Percentiles rank a stretch among this genome's conserved stretches.
Conservation (phyloP, 2,329 filamentous ascomycete species). For the Calonectria pteridis region DNA sequence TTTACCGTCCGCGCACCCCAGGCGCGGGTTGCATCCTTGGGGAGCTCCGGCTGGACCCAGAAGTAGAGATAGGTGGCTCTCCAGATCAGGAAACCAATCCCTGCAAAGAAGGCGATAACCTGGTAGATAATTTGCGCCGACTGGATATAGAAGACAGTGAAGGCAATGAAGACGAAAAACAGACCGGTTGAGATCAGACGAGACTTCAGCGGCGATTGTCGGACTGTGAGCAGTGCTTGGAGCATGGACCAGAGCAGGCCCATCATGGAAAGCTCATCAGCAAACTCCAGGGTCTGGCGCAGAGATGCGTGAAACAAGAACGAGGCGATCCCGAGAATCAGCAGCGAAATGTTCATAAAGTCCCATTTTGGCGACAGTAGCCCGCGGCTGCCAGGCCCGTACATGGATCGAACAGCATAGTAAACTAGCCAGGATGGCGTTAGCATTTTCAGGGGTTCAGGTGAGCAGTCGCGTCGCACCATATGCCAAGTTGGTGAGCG, state of each 20-base stretch:
- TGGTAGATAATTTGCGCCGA: constrained; percentile 59
- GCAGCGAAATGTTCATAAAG: constrained; percentile 56
- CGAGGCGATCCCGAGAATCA: constrained; percentile 57
- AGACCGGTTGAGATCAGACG: constrained; percentile 52
- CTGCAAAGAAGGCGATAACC: constrained; percentile 51
- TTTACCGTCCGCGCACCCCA: constrained; percentile 45
- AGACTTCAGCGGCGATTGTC: constrained; percentile 52
- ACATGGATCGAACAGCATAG: constrained; percentile 55
- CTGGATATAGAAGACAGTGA: constrained; percentile 58
- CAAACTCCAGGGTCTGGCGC: constrained; percentile 57
- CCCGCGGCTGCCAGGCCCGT: constrained; percentile 46
- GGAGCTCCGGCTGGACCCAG: constrained; percentile 45
- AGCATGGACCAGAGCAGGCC: constrained; percentile 65
- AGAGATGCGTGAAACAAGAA: constrained; percentile 60
- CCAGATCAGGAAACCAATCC: constrained; percentile 49
- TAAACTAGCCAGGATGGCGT: constrained; percentile 50
- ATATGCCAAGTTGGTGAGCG: constrained; percentile 55
- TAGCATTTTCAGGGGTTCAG: constrained; percentile 55
- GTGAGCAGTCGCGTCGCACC: constrained; percentile 50
- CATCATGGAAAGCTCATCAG: constrained; percentile 72
- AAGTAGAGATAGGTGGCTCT: constrained; percentile 53
- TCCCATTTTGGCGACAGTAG: constrained; percentile 51
- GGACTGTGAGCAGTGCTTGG: constrained; percentile 60
- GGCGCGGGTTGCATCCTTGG: constrained; percentile 40
- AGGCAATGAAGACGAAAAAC: constrained; percentile 54